Percentiles rank a stretch among this genome's conserved stretches.
Conservation (phyloP, 352 stramenopile genomes). For the Phytophthora quininea region DNA sequence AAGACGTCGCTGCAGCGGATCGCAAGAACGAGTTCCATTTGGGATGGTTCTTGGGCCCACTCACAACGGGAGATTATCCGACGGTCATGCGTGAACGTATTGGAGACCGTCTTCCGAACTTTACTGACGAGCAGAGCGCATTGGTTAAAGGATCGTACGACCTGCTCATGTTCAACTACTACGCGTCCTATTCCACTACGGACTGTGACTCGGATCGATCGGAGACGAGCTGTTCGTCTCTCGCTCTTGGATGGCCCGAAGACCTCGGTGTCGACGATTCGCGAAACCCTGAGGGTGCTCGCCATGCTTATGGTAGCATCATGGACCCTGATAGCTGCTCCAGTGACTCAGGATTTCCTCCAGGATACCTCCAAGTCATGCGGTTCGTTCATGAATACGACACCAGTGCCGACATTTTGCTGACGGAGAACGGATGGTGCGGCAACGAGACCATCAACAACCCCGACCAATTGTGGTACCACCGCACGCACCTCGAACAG, state of each 20-base stretch:
- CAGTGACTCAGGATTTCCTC: constrained; percentile 44
- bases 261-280: constrained; percentile 54
- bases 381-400: constrained; percentile 58
- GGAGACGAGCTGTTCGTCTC: constrained; percentile 37
- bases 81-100: constrained; percentile 86
- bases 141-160: constrained; percentile 84
- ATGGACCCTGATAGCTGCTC: constrained; percentile 35
- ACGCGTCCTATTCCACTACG: constrained; percentile 60
- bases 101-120: constrained; percentile 84
- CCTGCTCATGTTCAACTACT: constrained; percentile 96
- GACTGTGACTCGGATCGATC: constrained; percentile 49
- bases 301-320: constrained; percentile 39
- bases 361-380: constrained; percentile 59
- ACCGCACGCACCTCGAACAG: constrained; percentile 53
- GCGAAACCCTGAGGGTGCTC: constrained; percentile 28
- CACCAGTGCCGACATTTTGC: constrained; percentile 42
- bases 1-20: constrained; percentile 66
- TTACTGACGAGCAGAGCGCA: constrained; percentile 79
- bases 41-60: constrained; percentile 91
- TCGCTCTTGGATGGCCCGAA: constrained; percentile 43
- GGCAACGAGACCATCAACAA: constrained; percentile 64
- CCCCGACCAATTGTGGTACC: constrained; percentile 66
- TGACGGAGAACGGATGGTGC: constrained; percentile 76
- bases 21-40: constrained; percentile 90
- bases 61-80: constrained; percentile 92